These are phyloP conservation scores for Sclerotinia subarctica DNA, from an alignment of 2,329 filamentous ascomycete genomes.

Conservation along the genomic window DNA sequence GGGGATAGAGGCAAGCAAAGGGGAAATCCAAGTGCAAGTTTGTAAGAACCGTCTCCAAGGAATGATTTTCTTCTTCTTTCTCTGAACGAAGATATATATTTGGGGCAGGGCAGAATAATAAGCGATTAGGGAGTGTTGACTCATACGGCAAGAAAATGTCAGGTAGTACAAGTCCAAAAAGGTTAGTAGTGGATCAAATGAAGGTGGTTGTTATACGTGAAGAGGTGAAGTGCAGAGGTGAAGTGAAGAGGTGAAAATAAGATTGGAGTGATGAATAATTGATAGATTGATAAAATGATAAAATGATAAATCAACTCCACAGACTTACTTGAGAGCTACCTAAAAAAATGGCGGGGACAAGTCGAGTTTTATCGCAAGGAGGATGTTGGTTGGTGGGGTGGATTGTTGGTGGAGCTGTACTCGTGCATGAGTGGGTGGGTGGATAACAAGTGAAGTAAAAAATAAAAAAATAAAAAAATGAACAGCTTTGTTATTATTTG, in stretches of 20 bases:
- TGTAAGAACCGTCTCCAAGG: neutral
- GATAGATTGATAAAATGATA: neutral
- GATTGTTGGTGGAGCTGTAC: neutral
- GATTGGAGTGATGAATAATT: neutral
- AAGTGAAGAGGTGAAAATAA: neutral
- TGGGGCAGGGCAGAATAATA: neutral
- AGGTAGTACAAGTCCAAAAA: neutral
- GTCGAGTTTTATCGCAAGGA: neutral
- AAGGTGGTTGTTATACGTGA: too few species aligned
- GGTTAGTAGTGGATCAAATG: neutral
- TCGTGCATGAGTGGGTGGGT: neutral
- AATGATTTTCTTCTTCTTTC: neutral
- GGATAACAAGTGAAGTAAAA: neutral
- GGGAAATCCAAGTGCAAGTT: neutral
- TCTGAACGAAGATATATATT: neutral
- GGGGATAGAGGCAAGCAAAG: neutral
- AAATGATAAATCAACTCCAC: neutral
- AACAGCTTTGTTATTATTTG: too few species aligned
- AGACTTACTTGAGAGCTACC: neutral
- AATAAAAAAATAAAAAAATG: too few species aligned
- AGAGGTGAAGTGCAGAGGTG: neutral
- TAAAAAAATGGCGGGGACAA: neutral
- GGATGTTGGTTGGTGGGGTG: neutral
- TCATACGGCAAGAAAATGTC: neutral
- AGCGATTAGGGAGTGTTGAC: neutral